These are phyloP conservation scores for Osmanthus fragrans DNA, from an alignment of 257 asterid species.

Conservation along the genomic window DNA sequence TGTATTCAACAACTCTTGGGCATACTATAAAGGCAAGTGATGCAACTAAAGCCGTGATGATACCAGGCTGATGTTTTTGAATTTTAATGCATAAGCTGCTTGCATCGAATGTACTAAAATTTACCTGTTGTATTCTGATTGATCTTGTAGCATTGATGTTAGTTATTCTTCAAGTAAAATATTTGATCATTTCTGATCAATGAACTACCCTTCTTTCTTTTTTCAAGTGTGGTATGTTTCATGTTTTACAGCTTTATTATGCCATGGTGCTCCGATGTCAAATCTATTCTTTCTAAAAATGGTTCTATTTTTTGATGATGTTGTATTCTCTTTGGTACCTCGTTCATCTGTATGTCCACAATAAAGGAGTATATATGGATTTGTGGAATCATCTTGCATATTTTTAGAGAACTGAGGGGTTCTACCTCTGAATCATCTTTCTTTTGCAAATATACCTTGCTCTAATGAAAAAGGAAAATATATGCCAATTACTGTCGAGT, in stretches of 20 bases:
- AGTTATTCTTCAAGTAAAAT: neutral
- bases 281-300: conserved; percentile 9
- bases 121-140: neutral
- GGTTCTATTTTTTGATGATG: conserved; percentile 10
- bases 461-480: neutral
- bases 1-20: conserved; percentile 83
- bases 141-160: neutral
- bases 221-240: neutral
- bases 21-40: conserved; percentile 75
- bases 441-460: neutral
- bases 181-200: neutral
- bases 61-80: neutral
- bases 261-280: neutral
- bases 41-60: conserved; percentile 17
- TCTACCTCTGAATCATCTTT: conserved; percentile 9
- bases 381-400: neutral
- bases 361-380: neutral
- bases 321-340: neutral
- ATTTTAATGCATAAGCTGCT: neutral
- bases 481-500: neutral
- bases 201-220: neutral
- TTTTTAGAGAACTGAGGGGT: neutral
- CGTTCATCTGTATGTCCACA: conserved; percentile 3
- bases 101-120: neutral
- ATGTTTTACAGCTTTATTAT: neutral